Percentiles rank a stretch among this genome's conserved stretches.
Conservation (phyloP, 306 rosid species). For the Cucurbita ficifolia region DNA sequence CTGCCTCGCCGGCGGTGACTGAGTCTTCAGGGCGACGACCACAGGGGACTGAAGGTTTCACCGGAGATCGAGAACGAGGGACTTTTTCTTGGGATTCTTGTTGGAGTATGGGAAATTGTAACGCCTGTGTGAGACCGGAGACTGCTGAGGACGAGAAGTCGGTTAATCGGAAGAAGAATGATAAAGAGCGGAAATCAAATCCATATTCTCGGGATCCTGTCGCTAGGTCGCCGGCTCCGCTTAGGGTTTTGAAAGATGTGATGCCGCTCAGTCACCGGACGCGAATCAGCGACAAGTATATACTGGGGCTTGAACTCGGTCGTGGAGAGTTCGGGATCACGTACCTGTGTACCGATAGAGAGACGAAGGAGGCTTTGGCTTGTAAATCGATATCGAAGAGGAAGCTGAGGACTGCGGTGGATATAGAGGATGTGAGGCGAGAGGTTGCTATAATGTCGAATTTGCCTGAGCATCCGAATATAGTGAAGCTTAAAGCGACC, state of each 20-base stretch:
- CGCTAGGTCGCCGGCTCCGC: constrained; percentile 44
- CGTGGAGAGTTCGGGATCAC: constrained; percentile 98
- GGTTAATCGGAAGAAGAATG: constrained; percentile 21
- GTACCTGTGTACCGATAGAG: constrained; percentile 77
- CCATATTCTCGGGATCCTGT: constrained; percentile 32
- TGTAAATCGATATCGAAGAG: constrained; percentile 92
- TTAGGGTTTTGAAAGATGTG: constrained; percentile 76
- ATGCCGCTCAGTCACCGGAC: constrained; percentile 52
- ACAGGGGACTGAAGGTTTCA: not conserved
- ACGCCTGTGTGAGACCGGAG: constrained; percentile 42
- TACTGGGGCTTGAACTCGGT: constrained; percentile 81
- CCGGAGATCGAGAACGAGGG: not conserved
- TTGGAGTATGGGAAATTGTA: constrained; percentile 72
- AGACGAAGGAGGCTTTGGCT: constrained; percentile 67
- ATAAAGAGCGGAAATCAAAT: constrained; percentile 24
- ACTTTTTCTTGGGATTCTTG: not conserved
- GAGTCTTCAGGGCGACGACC: constrained; percentile 7
- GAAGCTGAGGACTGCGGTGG: constrained; percentile 62
- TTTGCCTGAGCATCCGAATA: constrained; percentile 14
- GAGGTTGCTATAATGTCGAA: constrained; percentile 17
- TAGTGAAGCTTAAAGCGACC: constrained; percentile 16
- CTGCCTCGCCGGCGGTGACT: constrained; percentile 7
- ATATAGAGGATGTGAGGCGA: constrained; percentile 1
- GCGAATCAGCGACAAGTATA: constrained; percentile 72
- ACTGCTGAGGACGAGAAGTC: constrained; percentile 20